Percentiles rank a stretch among this genome's conserved stretches.
Conservation (phyloP, 805 yeast species). For the Lipomyces yamadae region DNA sequence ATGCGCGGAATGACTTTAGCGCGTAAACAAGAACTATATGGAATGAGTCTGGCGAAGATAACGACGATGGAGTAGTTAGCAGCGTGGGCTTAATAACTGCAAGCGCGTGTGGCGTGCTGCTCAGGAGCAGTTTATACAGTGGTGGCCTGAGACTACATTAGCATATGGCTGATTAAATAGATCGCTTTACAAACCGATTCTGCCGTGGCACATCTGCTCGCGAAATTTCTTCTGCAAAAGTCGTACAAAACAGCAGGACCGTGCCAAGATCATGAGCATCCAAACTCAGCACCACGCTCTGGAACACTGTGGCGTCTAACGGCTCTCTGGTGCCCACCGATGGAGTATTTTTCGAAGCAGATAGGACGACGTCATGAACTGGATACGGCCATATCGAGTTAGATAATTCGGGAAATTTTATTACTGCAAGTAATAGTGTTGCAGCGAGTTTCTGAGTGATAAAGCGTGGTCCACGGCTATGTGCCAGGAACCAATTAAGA, state of each 20-base stretch:
- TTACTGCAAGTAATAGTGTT: constrained; percentile 21
- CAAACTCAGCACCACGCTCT: neutral
- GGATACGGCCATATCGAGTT: constrained; percentile 26
- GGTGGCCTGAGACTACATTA: constrained; percentile 15
- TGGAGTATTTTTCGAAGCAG: constrained; percentile 6
- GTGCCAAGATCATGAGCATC: constrained; percentile 11
- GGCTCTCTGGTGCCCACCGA: constrained; percentile 4
- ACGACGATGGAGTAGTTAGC: constrained; percentile 3
- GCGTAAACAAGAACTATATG: constrained; percentile 21
- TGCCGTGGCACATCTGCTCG: constrained; percentile 32
- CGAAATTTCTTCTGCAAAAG: constrained; percentile 31
- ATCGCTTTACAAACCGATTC: constrained; percentile 11
- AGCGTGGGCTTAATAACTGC: constrained; percentile 17
- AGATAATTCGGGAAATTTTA: constrained; percentile 21
- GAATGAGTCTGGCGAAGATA: constrained; percentile 12
- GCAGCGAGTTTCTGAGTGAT: constrained; percentile 29
- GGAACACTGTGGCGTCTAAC: neutral
- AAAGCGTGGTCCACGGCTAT: constrained; percentile 29
- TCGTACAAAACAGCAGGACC: constrained; percentile 23
- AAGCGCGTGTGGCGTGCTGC: constrained; percentile 14
- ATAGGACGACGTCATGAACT: constrained; percentile 25
- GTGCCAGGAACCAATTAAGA: constrained; percentile 26
- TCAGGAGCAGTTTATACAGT: constrained; percentile 12
- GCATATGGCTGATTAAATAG: neutral
- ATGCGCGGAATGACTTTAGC: constrained; percentile 24